A percentile compares a stretch with the other conserved stretches of the same genome.
Conservation (phyloP, 805 yeast genomes). For the Clavispora asparagi region DNA sequence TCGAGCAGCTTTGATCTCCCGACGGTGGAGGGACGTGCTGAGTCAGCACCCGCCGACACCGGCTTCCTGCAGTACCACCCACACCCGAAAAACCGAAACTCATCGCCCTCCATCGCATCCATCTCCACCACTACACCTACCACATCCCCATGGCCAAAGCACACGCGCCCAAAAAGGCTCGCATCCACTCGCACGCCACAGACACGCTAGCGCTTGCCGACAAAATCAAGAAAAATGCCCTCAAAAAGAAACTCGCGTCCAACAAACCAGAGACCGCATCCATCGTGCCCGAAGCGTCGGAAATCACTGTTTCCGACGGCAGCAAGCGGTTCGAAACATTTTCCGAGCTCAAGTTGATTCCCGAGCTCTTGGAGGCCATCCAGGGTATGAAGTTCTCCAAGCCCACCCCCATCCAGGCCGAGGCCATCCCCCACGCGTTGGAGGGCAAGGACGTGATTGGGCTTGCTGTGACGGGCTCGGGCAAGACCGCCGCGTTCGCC, state of each 20-base stretch:
- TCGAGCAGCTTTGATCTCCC: no score
- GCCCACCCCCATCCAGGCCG: slow-evolving; percentile 93
- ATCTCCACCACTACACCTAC: neutral
- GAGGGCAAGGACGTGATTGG: slow-evolving; percentile 93
- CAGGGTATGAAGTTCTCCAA: slow-evolving; percentile 64
- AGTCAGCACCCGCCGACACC: neutral
- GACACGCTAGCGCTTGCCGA: slow-evolving; percentile 50
- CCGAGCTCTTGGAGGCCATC: slow-evolving; percentile 77
- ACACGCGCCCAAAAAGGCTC: slow-evolving; percentile 7
- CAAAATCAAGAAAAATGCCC: slow-evolving; percentile 41
- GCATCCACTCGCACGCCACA: slow-evolving; percentile 11
- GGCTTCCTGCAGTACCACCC: neutral
- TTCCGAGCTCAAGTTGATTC: slow-evolving; percentile 58
- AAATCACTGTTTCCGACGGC: slow-evolving; percentile 10
- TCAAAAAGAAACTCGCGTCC: slow-evolving; percentile 15
- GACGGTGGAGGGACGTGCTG: neutral
- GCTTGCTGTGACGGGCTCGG: slow-evolving; percentile 95
- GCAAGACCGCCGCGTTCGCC: slow-evolving; percentile 98
- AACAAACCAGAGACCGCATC: slow-evolving; percentile 10
- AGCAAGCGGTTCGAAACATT: slow-evolving; percentile 36
- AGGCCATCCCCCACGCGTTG: slow-evolving; percentile 86
- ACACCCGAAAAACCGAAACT: neutral
- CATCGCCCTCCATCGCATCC: neutral
- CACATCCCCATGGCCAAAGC: slow-evolving; percentile 3
- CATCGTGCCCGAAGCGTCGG: slow-evolving; percentile 13